phyloP scores from a whole-genome alignment of 192 early-diverging fungal genomes.

The Backusella westeae region DNA sequence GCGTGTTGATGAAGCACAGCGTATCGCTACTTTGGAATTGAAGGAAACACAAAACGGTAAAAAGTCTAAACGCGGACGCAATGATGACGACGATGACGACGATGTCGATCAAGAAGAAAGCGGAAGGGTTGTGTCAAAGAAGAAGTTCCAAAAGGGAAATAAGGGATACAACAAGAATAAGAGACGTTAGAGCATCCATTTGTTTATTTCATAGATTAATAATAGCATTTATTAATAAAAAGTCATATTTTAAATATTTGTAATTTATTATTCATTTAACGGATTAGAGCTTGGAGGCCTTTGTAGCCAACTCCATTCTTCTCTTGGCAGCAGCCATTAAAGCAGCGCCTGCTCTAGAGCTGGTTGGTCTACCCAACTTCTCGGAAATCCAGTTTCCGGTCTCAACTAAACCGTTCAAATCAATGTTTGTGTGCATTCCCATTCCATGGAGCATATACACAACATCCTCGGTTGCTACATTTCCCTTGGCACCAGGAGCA shows the following conservation, averaged over 20 bases:
- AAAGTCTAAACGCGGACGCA: constrained; percentile 38
- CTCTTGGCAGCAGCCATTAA: constrained; percentile 29
- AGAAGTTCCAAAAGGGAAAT: constrained; percentile 7
- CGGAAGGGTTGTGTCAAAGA: constrained; percentile 9
- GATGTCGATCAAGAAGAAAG: constrained; percentile 27
- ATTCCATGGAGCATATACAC: constrained; percentile 88
- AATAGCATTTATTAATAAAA: neutral
- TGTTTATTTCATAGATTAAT: constrained; percentile 9
- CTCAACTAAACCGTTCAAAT: constrained; percentile 67
- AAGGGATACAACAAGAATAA: neutral
- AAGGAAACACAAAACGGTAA: constrained; percentile 67
- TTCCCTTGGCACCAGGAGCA: constrained; percentile 93
- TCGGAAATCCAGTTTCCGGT: constrained; percentile 89
- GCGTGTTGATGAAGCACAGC: constrained; percentile 86
- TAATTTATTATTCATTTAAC: neutral
- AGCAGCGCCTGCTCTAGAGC: constrained; percentile 52
- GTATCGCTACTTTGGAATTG: constrained; percentile 83
- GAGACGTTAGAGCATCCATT: constrained; percentile 2
- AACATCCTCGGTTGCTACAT: constrained; percentile 96
- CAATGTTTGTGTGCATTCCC: constrained; percentile 78
- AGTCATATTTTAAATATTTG: neutral
- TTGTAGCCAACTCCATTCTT: neutral
- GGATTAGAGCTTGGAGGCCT: neutral
- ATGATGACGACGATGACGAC: constrained; percentile 40
- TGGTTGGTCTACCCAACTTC: constrained; percentile 69